A percentile compares a stretch with the other conserved stretches of the same genome.
Conservation (phyloP, 2,329 filamentous ascomycete genomes). For the Fusarium gaditjirri region DNA sequence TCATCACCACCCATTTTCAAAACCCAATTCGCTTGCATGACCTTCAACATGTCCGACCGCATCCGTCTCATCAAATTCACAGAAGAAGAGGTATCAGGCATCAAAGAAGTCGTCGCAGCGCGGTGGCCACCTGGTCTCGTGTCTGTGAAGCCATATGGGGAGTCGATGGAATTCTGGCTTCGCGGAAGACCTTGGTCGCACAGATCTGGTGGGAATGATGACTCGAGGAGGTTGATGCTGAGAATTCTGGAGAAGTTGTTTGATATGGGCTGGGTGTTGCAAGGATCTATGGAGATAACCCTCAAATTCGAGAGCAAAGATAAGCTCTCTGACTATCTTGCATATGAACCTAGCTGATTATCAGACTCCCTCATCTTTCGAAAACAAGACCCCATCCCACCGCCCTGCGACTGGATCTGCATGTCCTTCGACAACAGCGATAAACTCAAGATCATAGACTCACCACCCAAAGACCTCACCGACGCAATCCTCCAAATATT, state of each 20-base stretch:
- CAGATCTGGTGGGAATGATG: constrained; percentile 8
- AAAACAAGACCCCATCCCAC: constrained; percentile 18
- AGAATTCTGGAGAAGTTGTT: constrained; percentile 19
- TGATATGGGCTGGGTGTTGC: constrained; percentile 25
- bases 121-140: constrained; percentile 1
- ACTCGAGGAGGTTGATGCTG: constrained; percentile 10
- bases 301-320: constrained; percentile 18
- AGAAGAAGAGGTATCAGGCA: not conserved
- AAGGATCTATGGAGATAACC: constrained; percentile 12
- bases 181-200: constrained; percentile 8
- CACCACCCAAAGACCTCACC: constrained; percentile 12
- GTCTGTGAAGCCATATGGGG: not conserved
- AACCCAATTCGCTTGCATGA: constrained; percentile 20
- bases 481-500: not conserved
- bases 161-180: constrained; percentile 12
- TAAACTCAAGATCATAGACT: constrained; percentile 23
- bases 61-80: constrained; percentile 23
- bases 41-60: constrained; percentile 1
- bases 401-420: constrained; percentile 20
- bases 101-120: not conserved
- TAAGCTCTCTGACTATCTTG: not conserved
- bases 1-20: not conserved
- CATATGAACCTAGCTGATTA: fast-evolving
- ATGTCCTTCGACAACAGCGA: constrained; percentile 24
- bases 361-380: constrained; percentile 22